Evolutionary conservation across 768 basidiomycete genomes (phyloP), one percentile per base, ranked within the genome.

Genomic region (Myochromella boudieri): DNA sequence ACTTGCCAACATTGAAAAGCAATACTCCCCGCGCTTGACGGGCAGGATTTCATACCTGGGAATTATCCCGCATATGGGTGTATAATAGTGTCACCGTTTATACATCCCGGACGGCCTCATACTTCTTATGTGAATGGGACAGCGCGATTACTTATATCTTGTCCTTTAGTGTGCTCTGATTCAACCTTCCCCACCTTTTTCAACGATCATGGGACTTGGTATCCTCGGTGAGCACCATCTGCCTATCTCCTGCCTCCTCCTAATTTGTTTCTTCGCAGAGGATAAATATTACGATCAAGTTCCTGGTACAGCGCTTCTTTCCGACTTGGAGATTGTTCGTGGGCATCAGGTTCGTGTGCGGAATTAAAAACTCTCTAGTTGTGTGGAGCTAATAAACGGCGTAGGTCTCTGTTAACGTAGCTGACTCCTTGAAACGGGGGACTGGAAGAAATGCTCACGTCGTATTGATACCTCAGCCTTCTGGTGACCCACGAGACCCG

Each of bases 401-500:
- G 12, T 10, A 68, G 67, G 58, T 68, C 48, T 52, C 47, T 5
- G 67, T 71, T 31, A 54, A 67, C 46, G 67, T 60, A 42, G 68
- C 68, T 9, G 51, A 49, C 15, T 44, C 47, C 33, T 51, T 74
- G 24, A 74, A 74, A 51, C 60, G 65, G 33, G 69, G 70, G 10
- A 65, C 59, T 1, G 72, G 70, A 21, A 59, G 63, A 33, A 52
- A 71, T 46, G 55, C 66, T 12, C 70, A 73, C 56, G 58, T 72
- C 18, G 54, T 72, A 9, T 67, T 75, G 12, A 59, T 73, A 15
- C 72, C 72, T 9, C 72, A 75, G 57, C 72, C 71, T 3, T 71
- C 73, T 3, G 68, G 73, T 27, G 69, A 73, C 45, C 71, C 68
- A 3, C 62, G 60, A 44, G 72, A 75, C 47, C 71, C 71, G 70